Evolutionary conservation across 208 protist species (phyloP).

Genomic region (Acanthamoeba healyi): DNA sequence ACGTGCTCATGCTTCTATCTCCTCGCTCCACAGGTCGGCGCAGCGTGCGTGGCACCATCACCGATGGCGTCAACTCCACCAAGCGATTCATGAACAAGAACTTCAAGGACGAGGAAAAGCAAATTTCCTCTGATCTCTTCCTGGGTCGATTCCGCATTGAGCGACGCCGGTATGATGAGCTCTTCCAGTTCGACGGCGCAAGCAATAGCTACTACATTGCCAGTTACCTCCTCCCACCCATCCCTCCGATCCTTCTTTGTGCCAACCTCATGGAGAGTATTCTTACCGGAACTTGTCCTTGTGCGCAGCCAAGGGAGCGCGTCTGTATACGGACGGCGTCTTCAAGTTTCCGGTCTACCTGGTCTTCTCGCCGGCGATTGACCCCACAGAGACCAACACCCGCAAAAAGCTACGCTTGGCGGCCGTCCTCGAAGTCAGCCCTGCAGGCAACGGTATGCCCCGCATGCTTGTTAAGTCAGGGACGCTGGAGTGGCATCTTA

Average conservation of each 20-base stretch:
- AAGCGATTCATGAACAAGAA: slow-evolving; percentile 85
- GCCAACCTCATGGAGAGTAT: too few species aligned
- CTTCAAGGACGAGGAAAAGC: slow-evolving; percentile 83
- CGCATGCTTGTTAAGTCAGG: too few species aligned
- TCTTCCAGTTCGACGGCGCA: slow-evolving; percentile 9
- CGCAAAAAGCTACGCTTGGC: slow-evolving; percentile 13
- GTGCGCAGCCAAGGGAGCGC: slow-evolving; percentile 2
- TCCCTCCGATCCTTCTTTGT: not conserved
- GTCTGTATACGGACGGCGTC: slow-evolving; percentile 9
- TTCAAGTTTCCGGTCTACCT: slow-evolving; percentile 48
- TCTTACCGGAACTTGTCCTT: too few species aligned
- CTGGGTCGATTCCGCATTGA: slow-evolving; percentile 34
- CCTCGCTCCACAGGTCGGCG: too few species aligned
- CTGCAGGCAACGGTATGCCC: not conserved
- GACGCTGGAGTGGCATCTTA: too few species aligned
- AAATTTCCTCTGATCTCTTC: slow-evolving; percentile 53
- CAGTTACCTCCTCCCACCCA: too few species aligned
- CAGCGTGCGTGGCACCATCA: slow-evolving; percentile 77
- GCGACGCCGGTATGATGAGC: slow-evolving; percentile 22
- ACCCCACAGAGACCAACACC: not conserved
- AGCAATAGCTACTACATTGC: slow-evolving; percentile 12
- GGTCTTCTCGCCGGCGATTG: not conserved
- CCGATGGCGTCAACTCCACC: slow-evolving; percentile 86
- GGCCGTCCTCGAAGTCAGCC: slow-evolving; percentile 27
- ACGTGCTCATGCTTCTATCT: too few species aligned